A percentile compares a stretch with the other conserved stretches of the same genome.
Conservation (phyloP, 1,284 basidiomycete genomes). For the Pterulicium gracile region DNA sequence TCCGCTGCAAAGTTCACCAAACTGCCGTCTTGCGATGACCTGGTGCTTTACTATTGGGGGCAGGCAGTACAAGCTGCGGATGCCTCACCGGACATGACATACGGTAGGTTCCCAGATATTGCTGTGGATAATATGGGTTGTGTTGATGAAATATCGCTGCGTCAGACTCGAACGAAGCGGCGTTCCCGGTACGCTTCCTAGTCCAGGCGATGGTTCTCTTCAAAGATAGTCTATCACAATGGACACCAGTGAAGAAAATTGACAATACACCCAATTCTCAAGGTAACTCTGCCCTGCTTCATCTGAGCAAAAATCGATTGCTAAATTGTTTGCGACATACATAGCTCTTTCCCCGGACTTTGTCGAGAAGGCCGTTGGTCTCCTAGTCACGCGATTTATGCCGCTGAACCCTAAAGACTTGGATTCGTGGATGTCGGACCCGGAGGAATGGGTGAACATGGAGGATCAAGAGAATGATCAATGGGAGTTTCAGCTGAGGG, state of each 20-base stretch:
- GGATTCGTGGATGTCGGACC: constrained; percentile 71
- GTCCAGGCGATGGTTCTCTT: constrained; percentile 84
- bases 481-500: constrained; percentile 84
- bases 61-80: constrained; percentile 60
- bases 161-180: constrained; percentile 41
- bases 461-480: constrained; percentile 81
- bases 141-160: too few species aligned
- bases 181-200: constrained; percentile 70
- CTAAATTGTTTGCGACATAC: constrained; percentile 3
- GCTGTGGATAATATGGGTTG: too few species aligned
- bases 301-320: constrained; percentile 5
- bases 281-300: constrained; percentile 26
- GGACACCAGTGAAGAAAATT: constrained; percentile 52
- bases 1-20: constrained; percentile 45
- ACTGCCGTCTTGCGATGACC: constrained; percentile 50
- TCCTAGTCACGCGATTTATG: constrained; percentile 76
- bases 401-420: constrained; percentile 73
- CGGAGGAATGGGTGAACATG: constrained; percentile 82
- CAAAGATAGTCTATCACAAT: constrained; percentile 72
- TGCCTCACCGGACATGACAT: constrained; percentile 37
- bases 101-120: constrained; percentile 30
- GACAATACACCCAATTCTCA: constrained; percentile 42
- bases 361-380: constrained; percentile 66
- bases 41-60: constrained; percentile 70
- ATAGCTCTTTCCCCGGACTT: constrained; percentile 66